These are phyloP conservation scores for Cutaneotrichosporon mucoides DNA, from an alignment of 1,284 basidiomycete genomes.

Conservation along the genomic window DNA sequence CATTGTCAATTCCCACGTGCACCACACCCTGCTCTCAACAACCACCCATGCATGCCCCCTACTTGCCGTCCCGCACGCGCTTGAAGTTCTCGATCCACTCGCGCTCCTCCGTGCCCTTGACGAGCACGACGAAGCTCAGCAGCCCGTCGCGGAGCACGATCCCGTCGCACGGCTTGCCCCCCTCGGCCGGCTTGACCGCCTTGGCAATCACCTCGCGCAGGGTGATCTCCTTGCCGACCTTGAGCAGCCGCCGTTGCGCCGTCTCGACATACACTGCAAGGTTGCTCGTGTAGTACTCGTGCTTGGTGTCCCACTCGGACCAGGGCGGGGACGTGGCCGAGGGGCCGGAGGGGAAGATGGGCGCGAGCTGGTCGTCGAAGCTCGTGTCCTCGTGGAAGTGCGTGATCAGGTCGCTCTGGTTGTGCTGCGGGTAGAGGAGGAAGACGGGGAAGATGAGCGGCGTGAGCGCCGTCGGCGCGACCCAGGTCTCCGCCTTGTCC, in stretches of 20 bases:
- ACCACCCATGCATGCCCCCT: not conserved
- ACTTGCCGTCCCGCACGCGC: conserved; percentile 25
- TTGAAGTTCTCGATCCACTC: conserved; percentile 91
- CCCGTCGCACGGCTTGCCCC: conserved; percentile 64
- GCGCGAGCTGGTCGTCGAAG: conserved; percentile 69
- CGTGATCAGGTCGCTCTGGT: conserved; percentile 80
- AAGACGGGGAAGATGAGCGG: conserved; percentile 81
- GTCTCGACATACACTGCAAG: conserved; percentile 83
- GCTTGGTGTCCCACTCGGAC: conserved; percentile 70
- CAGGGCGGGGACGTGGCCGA: conserved; percentile 42
- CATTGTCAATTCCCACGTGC: too few species aligned
- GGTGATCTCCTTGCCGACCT: conserved; percentile 83
- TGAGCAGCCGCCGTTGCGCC: conserved; percentile 67
- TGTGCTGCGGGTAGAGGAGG: conserved; percentile 86
- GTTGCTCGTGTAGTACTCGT: conserved; percentile 66
- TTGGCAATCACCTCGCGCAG: conserved; percentile 66
- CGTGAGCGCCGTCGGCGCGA: conserved; percentile 49
- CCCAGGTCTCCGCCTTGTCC: conserved; percentile 56
- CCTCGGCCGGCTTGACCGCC: conserved; percentile 55
- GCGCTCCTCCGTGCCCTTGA: conserved; percentile 74
- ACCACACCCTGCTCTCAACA: too few species aligned
- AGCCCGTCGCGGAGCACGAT: conserved; percentile 81
- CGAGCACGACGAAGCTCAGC: conserved; percentile 76
- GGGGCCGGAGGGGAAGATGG: conserved; percentile 65
- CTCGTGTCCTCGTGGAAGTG: conserved; percentile 81